Conservation (phyloP, 208 protist genomes). For the Crithidia sp. region DNA sequence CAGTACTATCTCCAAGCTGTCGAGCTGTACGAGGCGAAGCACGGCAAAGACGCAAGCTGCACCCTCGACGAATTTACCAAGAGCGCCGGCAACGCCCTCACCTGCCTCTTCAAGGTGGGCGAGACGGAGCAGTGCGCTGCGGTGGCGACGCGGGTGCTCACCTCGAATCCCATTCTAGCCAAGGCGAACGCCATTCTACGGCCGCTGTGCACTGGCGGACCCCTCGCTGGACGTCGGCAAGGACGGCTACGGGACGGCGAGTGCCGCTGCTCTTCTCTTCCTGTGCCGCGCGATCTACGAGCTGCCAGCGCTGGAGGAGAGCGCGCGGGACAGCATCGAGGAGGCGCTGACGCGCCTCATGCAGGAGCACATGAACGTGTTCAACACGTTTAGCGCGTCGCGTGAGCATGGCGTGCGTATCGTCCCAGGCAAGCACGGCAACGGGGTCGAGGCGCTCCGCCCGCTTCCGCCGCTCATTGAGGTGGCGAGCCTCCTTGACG, state of each 20-base stretch:
- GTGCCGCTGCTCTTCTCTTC: conserved; percentile 45
- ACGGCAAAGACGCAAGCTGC: conserved; percentile 19
- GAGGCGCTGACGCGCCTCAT: conserved; percentile 37
- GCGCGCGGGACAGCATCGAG: conserved; percentile 27
- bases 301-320: conserved; percentile 59
- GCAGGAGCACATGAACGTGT: conserved; percentile 12
- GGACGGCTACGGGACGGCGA: conserved; percentile 18
- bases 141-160: conserved; percentile 53
- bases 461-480: conserved; percentile 43
- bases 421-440: conserved; percentile 32
- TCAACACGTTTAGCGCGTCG: conserved; percentile 6
- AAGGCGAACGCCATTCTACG: conserved; percentile 88
- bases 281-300: conserved; percentile 80
- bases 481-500: conserved; percentile 44
- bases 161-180: conserved; percentile 69
- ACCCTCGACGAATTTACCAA: conserved; percentile 82
- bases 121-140: conserved; percentile 45
- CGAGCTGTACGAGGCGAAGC: conserved; percentile 44
- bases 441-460: conserved; percentile 50
- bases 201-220: conserved; percentile 49
- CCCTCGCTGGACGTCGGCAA: conserved; percentile 17
- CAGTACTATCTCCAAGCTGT: conserved; percentile 62
- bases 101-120: conserved; percentile 71
- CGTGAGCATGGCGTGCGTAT: conserved; percentile 29
- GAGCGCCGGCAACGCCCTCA: conserved; percentile 83